A percentile compares a stretch with the other conserved stretches of the same genome.
Evolutionary conservation across 805 yeast genomes (phyloP).

Genomic region (Lipomyces yamanashiensis): DNA sequence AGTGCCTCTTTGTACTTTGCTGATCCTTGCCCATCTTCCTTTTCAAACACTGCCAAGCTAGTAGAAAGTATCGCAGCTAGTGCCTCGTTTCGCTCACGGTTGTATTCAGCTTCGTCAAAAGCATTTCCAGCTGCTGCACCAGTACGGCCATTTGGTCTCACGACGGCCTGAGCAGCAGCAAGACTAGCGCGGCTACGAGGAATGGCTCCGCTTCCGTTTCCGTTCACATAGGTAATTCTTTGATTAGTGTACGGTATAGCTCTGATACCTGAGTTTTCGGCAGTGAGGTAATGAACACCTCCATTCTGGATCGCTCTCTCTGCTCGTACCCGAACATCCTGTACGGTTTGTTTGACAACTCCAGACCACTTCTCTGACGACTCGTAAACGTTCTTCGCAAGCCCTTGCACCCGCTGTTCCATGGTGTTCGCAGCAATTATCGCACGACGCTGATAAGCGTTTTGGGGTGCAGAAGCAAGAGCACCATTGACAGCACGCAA

Average conservation of each 20-base stretch:
- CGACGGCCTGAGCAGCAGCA: neutral
- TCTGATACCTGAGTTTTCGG: conserved; percentile 19
- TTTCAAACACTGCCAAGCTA: conserved; percentile 6
- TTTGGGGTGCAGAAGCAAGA: conserved; percentile 18
- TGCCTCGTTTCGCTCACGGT: conserved; percentile 29
- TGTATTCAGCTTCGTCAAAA: conserved; percentile 23
- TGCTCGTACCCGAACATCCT: conserved; percentile 29
- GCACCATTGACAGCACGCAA: conserved; percentile 30
- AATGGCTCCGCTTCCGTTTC: conserved; percentile 1
- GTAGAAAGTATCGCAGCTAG: conserved; percentile 25
- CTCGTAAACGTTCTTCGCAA: conserved; percentile 31
- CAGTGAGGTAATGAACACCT: conserved; percentile 22
- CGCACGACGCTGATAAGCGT: conserved; percentile 21
- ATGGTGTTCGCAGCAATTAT: conserved; percentile 3
- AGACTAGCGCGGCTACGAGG: neutral
- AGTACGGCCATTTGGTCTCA: neutral
- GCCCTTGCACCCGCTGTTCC: conserved; percentile 27
- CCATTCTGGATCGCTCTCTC: conserved; percentile 22
- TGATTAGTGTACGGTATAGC: neutral
- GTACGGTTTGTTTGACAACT: conserved; percentile 29
- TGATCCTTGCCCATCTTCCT: neutral
- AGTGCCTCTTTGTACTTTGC: conserved; percentile 17
- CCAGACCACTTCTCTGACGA: conserved; percentile 33
- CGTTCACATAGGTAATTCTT: conserved; percentile 5
- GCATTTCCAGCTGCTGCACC: conserved; percentile 14